Percentiles rank a stretch among this genome's conserved stretches.
Evolutionary conservation across 2,329 filamentous ascomycete species (phyloP).

Genomic region (Moelleriella libera): DNA sequence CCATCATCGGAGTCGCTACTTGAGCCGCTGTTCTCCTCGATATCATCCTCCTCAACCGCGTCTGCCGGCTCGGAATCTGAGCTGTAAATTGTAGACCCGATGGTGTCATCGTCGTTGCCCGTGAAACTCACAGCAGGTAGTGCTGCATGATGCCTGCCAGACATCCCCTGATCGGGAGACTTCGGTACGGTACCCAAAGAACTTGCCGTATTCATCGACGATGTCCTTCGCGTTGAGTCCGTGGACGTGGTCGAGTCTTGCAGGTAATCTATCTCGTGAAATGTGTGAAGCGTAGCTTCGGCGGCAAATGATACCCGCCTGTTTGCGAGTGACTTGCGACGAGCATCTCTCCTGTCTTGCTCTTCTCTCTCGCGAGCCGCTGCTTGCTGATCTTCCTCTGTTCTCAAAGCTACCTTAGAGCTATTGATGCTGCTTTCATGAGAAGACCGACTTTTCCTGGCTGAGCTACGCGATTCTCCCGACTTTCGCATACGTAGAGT

Average conservation of each 20-base stretch:
- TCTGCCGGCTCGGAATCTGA: conserved; percentile 46
- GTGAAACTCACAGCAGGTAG: conserved; percentile 51
- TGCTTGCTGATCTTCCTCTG: conserved; percentile 57
- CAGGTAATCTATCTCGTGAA: conserved; percentile 81
- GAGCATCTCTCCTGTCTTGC: conserved; percentile 66
- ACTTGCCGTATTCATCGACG: conserved; percentile 31
- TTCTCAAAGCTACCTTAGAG: conserved; percentile 50
- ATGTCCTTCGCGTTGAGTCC: conserved; percentile 62
- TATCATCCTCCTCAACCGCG: conserved; percentile 39
- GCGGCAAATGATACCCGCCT: conserved; percentile 93
- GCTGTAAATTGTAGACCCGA: conserved; percentile 70
- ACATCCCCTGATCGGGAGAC: conserved; percentile 51
- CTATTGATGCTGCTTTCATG: conserved; percentile 13
- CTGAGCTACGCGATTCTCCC: conserved; percentile 3
- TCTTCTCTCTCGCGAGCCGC: conserved; percentile 58
- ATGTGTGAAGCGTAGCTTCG: conserved; percentile 92
- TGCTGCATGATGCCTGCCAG: conserved; percentile 50
- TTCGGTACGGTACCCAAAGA: conserved; percentile 28
- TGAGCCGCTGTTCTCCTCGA: conserved; percentile 31
- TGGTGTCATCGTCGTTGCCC: conserved; percentile 49
- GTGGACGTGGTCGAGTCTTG: conserved; percentile 77
- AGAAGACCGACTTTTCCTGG: conserved; percentile 5
- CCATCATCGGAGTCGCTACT: conserved; percentile 55
- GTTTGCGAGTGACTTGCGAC: conserved; percentile 85
- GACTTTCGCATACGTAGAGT: background rate